Percentiles rank a stretch among this genome's conserved stretches.
phyloP scores from a whole-genome alignment of 1,284 basidiomycete genomes.

The Pterulicium gracile region DNA sequence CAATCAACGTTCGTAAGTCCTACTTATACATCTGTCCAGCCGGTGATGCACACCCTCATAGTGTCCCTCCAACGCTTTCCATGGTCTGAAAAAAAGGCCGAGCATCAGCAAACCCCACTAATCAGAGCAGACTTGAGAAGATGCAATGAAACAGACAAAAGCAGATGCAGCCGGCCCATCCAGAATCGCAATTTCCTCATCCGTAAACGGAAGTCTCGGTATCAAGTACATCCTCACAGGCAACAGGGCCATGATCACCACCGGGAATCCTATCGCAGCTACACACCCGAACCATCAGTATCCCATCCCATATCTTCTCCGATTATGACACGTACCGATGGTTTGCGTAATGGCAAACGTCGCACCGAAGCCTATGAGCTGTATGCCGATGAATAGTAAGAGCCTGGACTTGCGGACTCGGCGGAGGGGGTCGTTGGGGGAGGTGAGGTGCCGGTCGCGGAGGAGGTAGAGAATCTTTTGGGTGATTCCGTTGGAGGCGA shows the following conservation, averaged over 20 bases:
- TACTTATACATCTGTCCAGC: neutral
- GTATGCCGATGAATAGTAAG: constrained; percentile 68
- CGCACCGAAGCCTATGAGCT: constrained; percentile 80
- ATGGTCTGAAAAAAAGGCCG: neutral
- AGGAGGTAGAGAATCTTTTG: constrained; percentile 77
- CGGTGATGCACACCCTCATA: neutral
- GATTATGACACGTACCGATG: constrained; percentile 52
- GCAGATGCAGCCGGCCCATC: constrained; percentile 83
- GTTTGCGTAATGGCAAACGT: constrained; percentile 93
- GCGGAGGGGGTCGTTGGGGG: constrained; percentile 58
- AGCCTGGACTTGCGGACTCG: constrained; percentile 70
- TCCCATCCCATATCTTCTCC: neutral
- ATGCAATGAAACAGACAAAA: constrained; percentile 42
- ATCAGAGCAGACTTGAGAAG: neutral
- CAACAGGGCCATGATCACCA: constrained; percentile 84
- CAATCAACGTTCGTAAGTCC: neutral
- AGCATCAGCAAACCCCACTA: neutral
- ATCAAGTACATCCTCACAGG: constrained; percentile 70
- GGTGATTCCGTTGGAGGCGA: constrained; percentile 80
- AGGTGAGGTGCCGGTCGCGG: constrained; percentile 58
- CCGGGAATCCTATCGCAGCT: constrained; percentile 88
- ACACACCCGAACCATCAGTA: constrained; percentile 1
- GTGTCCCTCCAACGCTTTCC: constrained; percentile 1
- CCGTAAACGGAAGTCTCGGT: constrained; percentile 70
- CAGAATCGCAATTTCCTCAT: constrained; percentile 73